Evolutionary conservation across 1,284 basidiomycete genomes (phyloP), one percentile per base, ranked within the genome.

Genomic region (Trichosporon faecale): DNA sequence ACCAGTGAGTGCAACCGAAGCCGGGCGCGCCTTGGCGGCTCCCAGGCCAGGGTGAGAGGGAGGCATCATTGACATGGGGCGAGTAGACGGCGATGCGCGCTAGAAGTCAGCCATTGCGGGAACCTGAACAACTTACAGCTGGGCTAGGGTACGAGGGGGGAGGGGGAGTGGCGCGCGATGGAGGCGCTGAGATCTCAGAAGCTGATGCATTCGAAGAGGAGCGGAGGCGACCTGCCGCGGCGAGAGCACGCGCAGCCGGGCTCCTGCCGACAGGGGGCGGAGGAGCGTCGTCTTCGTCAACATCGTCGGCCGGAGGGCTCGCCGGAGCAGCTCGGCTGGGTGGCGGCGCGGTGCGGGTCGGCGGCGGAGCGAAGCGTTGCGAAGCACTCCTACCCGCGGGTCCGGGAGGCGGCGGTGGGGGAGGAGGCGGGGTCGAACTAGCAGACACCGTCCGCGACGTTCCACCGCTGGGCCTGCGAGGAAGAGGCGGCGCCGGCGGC

Each of bases 401-500:
- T n/a, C 73, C 68, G 2, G 76, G 73, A 11, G 76, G 73, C 14
- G 75, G 68, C 4, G 75, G 74, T 6, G 66, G 66, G 16, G 73
- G 61, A 25, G 68, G 70, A 27, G 77, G 65, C 12, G 78, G 74
- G 11, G 79, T 87, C 16, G 66, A 85, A 74, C 82, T 89, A 76
- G 89, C 89, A 46, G 73, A 21, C 72, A 76, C 12, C 63, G 74
- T 57, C 6, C 71, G 75, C 35, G 52, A 67, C 3, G 27, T 11
- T 18, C 14, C 57, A 5, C 71, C 68, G n/a, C 72, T 66, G 6
- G 76, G 77, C 46, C 75, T 65, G 3, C 74, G 68, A 7, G 80
- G 78, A 12, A 77, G 68, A 0, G 75, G 64, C 0, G 77, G 78
- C 21, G 77, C 76, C 14, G 72, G 68, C 1, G 75, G 70, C 35